phyloP scores from a whole-genome alignment of 2,329 filamentous ascomycete species.

The Phyllosticta ampelicida region DNA sequence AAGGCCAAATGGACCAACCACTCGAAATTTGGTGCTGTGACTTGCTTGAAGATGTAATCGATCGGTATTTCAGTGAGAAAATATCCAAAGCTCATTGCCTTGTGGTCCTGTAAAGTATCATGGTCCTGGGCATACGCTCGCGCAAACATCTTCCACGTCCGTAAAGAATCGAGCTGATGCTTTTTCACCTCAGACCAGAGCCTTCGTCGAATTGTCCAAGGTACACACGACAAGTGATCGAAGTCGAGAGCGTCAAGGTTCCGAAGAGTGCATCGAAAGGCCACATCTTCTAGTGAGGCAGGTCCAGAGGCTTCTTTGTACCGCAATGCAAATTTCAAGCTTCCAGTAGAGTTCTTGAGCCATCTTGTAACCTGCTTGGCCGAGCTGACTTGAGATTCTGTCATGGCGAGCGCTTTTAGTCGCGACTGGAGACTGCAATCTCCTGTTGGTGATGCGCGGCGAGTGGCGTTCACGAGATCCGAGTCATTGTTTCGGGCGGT shows the following conservation, averaged over 20 bases:
- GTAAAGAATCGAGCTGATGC: background rate
- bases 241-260: background rate
- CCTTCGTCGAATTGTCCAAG: background rate
- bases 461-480: no score
- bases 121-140: slow-evolving; percentile 1
- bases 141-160: slow-evolving; percentile 5
- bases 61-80: background rate
- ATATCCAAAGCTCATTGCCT: background rate
- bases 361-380: background rate
- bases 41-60: background rate
- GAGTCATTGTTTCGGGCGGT: no score
- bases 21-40: background rate
- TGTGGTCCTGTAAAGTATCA: background rate
- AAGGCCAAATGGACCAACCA: slow-evolving; percentile 1
- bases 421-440: background rate
- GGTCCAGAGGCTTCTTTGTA: background rate
- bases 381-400: background rate
- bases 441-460: no score
- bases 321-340: background rate
- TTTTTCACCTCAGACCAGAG: background rate
- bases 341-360: slow-evolving; percentile 1
- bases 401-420: background rate
- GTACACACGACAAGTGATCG: background rate
- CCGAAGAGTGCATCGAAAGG: slow-evolving; percentile 5
- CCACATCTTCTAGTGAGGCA: background rate